A percentile compares a stretch with the other conserved stretches of the same genome.
These are phyloP conservation scores for Tagetes patula DNA, from an alignment of 129 eudicot species.

Conservation along the genomic window DNA sequence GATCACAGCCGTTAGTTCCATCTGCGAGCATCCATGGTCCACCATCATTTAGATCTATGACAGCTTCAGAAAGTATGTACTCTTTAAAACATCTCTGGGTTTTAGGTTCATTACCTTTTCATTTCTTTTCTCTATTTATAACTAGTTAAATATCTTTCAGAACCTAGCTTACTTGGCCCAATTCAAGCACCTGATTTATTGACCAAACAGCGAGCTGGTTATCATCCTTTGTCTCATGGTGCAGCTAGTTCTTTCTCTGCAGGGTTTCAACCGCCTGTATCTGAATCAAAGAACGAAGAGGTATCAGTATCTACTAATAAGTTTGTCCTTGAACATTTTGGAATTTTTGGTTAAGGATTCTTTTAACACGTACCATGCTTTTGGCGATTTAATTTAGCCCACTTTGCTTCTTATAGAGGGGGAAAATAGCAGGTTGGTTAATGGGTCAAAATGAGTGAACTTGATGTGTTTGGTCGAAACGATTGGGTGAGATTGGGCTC, in stretches of 20 bases:
- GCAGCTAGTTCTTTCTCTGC: constrained; percentile 39
- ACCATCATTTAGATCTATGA: constrained; percentile 41
- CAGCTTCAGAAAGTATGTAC: constrained; percentile 67
- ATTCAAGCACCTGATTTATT: constrained; percentile 52
- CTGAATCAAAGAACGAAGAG: constrained; percentile 56
- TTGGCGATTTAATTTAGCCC: background rate
- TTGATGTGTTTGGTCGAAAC: background rate
- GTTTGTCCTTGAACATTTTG: background rate
- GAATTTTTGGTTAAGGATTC: background rate
- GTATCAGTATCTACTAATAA: constrained; percentile 29
- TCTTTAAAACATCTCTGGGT: constrained; percentile 2
- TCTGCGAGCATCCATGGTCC: constrained; percentile 46
- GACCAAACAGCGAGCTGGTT: constrained; percentile 46
- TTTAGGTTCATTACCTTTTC: background rate
- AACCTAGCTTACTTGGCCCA: constrained; percentile 74
- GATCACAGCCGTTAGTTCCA: constrained; percentile 43
- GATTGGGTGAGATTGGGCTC: background rate
- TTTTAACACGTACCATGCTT: background rate
- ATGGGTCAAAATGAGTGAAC: constrained; percentile 2
- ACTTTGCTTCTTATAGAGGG: background rate
- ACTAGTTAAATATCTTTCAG: constrained; percentile 33
- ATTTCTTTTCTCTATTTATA: background rate
- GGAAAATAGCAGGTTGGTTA: background rate
- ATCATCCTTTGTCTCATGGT: constrained; percentile 36
- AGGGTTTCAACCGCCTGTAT: constrained; percentile 38